Conservation (phyloP, 805 yeast genomes). For the Saccharomycopsis lassenensis region DNA sequence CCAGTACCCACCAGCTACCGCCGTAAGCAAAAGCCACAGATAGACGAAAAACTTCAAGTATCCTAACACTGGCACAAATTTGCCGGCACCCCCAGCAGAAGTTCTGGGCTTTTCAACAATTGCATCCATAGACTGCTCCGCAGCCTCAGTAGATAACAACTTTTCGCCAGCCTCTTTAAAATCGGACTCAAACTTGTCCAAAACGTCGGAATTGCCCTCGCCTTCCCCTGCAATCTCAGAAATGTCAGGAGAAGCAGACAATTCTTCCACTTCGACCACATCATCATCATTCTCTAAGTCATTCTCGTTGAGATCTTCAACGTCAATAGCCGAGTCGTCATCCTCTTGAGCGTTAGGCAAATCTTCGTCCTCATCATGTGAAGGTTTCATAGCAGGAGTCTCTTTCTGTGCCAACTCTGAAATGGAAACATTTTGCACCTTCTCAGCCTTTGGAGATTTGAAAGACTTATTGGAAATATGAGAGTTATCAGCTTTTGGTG, state of each 20-base stretch:
- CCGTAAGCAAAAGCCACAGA: constrained; percentile 28
- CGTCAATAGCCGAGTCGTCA: constrained; percentile 1
- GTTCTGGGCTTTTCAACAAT: neutral
- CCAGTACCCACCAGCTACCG: constrained; percentile 38
- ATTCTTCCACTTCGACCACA: constrained; percentile 1
- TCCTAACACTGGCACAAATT: constrained; percentile 1
- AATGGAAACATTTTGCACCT: neutral
- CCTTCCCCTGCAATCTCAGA: neutral
- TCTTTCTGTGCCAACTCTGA: no score
- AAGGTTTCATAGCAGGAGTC: neutral
- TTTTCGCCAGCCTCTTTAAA: constrained; percentile 10
- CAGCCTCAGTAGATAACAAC: constrained; percentile 2
- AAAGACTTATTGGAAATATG: constrained; percentile 4
- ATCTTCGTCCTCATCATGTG: no score
- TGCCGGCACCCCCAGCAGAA: neutral
- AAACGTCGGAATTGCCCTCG: neutral
- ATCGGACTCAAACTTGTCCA: constrained; percentile 5
- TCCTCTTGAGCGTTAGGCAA: no score
- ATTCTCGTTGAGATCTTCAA: constrained; percentile 3
- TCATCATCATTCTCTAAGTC: constrained; percentile 5
- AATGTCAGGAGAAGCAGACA: neutral
- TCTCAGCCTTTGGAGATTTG: constrained; percentile 1
- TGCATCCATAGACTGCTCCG: neutral
- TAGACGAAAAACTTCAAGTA: constrained; percentile 22
- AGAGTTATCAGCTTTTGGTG: neutral